Percentiles rank a stretch among this genome's conserved stretches.
Conservation (phyloP, 2,329 filamentous ascomycete species). For the Blumeriella jaapii region DNA sequence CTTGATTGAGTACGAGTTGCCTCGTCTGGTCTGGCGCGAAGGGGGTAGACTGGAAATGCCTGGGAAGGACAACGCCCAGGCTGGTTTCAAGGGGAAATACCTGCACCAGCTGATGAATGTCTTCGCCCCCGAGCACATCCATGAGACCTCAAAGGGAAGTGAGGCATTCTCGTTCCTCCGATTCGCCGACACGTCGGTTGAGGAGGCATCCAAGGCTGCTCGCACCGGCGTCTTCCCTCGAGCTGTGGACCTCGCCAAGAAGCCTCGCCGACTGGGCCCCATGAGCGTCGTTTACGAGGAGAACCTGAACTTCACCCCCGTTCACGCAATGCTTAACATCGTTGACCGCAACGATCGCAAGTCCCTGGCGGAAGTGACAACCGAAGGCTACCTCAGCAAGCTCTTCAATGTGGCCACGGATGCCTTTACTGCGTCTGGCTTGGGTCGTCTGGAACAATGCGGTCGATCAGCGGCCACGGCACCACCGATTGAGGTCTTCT, state of each 20-base stretch:
- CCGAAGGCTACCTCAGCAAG: conserved; percentile 59
- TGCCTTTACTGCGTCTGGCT: conserved; percentile 56
- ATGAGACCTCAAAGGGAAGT: conserved; percentile 45
- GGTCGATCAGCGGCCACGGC: conserved; percentile 69
- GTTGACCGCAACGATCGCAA: conserved; percentile 54
- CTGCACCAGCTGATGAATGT: conserved; percentile 79
- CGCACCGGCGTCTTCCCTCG: conserved; percentile 64
- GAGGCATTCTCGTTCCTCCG: conserved; percentile 81
- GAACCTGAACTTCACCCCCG: conserved; percentile 52
- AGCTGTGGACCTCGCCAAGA: conserved; percentile 47
- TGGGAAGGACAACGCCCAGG: conserved; percentile 58
- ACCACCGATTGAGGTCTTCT: conserved; percentile 73
- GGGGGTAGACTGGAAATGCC: conserved; percentile 65
- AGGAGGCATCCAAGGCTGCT: conserved; percentile 60
- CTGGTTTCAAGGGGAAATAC: conserved; percentile 71
- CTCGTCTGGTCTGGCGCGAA: conserved; percentile 70
- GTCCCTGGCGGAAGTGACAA: conserved; percentile 57
- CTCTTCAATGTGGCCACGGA: conserved; percentile 68
- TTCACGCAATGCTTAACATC: conserved; percentile 74
- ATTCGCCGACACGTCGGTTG: conserved; percentile 66
- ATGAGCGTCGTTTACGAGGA: conserved; percentile 60
- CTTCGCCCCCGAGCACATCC: conserved; percentile 72
- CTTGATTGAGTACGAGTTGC: conserved; percentile 72
- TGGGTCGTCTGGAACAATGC: conserved; percentile 71
- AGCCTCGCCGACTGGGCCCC: conserved; percentile 47